Evolutionary conservation across 371 early-diverging fungal genomes (phyloP), one percentile per base, ranked within the genome.

Genomic region (Haplosporangium sp.): DNA sequence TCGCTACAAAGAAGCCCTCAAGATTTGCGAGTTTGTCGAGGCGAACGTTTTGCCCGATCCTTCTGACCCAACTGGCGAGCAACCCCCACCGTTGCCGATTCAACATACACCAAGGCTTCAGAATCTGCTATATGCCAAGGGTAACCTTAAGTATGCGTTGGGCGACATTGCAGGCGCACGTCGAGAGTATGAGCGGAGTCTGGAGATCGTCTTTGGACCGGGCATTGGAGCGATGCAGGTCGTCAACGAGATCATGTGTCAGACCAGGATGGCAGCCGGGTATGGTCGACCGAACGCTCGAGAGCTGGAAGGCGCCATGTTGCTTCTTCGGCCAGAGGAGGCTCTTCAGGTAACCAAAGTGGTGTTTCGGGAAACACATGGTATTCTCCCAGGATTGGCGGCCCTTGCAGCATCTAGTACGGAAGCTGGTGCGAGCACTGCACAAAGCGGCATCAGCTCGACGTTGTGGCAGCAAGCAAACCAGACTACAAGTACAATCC

Each of bases 101-200:
- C 88, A 89, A 73, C 92, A 93, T 59, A 80, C 89, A 11, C 87
- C 88, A 38, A 85, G 93, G 21, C 82, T 93, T 37, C 90, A 91
- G 72, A 90, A 95, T 73, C 73, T 96, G 48, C 90, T 94, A 66
- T 94, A 94, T 80, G 91, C 94, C 6, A 93, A 93, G 81, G 97
- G 94, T 12, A 95, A 95, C 62, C 83, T 95, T 20, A 84, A 89
- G 53, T 91, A 90, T 74, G 93, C 94, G 5, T 83, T 93, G 55
- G 92, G 94, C 36, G 91, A 95, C 59, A 77, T 91, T 5, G 79
- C 74, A 11, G 92, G 90, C 3, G 95, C 95, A 13, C 86, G 92
- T 57, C 82, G 83, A 23, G 95, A 95, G 81, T 95, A 95, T 73
- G 90, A 93, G 71, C 67, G 75, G 48, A 91, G 91, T 37, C 68